Evolutionary conservation across 805 yeast species (phyloP).

Genomic region (Monosporozyma servazzii): DNA sequence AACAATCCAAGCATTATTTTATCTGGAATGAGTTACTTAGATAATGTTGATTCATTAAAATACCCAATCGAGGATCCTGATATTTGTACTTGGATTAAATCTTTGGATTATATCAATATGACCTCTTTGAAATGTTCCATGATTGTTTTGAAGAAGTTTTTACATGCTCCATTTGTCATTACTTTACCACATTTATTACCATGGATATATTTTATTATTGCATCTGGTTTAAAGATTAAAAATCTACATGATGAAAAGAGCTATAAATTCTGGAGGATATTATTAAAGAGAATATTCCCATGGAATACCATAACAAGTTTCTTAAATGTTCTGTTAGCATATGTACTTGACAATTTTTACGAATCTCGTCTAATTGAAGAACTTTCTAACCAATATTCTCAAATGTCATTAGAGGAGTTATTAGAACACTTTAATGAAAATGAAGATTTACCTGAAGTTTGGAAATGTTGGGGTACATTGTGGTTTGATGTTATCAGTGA

Average conservation of each 20-base stretch:
- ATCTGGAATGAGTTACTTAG: conserved; percentile 13
- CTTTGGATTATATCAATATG: conserved; percentile 47
- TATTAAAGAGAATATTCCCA: conserved; percentile 49
- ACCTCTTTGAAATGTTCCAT: conserved; percentile 62
- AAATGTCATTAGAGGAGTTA: conserved; percentile 30
- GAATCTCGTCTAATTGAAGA: conserved; percentile 13
- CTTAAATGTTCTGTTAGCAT: conserved; percentile 45
- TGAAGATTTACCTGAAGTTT: conserved; percentile 64
- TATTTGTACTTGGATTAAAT: conserved; percentile 42
- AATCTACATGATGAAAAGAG: conserved; percentile 10
- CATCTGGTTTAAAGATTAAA: conserved; percentile 49
- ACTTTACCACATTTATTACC: conserved; percentile 67
- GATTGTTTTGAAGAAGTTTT: conserved; percentile 55
- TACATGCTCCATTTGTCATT: conserved; percentile 57
- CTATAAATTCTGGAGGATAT: conserved; percentile 24
- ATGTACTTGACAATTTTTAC: conserved; percentile 20
- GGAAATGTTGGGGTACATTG: conserved; percentile 79
- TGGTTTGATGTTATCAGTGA: conserved; percentile 59
- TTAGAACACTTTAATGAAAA: conserved; percentile 45
- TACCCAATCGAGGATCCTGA: conserved; percentile 19
- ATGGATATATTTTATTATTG: conserved; percentile 63
- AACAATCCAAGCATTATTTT: not conserved
- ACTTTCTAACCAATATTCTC: conserved; percentile 19
- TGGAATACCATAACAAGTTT: conserved; percentile 59
- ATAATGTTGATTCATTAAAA: conserved; percentile 22